These are phyloP conservation scores for Globisporangium acanthophoron DNA, from an alignment of 352 stramenopile genomes.

Conservation along the genomic window DNA sequence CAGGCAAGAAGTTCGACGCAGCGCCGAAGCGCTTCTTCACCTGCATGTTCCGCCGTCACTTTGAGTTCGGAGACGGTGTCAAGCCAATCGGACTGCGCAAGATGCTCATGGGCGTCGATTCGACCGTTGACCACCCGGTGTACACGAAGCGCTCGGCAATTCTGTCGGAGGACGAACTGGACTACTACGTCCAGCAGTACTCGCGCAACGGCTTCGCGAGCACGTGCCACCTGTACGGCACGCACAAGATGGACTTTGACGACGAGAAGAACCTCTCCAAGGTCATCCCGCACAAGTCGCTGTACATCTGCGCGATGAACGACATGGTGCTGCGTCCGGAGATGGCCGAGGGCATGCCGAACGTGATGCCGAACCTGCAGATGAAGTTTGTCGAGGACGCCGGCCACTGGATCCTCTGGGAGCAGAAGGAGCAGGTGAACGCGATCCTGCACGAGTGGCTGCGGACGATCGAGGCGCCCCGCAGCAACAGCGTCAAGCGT, in stretches of 20 bases:
- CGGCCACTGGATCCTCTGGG: constrained; percentile 10
- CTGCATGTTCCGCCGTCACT: constrained; percentile 40
- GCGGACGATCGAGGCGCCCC: neutral
- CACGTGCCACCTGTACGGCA: constrained; percentile 53
- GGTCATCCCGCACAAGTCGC: constrained; percentile 35
- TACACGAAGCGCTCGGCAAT: constrained; percentile 37
- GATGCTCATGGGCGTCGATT: constrained; percentile 12
- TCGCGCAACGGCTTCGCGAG: constrained; percentile 44
- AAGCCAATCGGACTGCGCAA: constrained; percentile 9
- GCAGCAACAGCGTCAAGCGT: neutral
- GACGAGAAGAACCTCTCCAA: constrained; percentile 24
- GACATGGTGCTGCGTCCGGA: constrained; percentile 50
- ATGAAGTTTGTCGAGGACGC: constrained; percentile 3
- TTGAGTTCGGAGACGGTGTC: constrained; percentile 21
- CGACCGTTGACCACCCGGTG: constrained; percentile 14
- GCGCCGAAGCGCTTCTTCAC: constrained; percentile 44
- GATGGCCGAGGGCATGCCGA: constrained; percentile 44
- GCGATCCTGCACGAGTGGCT: constrained; percentile 5
- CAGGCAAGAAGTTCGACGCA: constrained; percentile 32
- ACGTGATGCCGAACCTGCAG: constrained; percentile 8
- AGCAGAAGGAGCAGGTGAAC: constrained; percentile 7
- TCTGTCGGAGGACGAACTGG: constrained; percentile 45
- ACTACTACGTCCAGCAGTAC: constrained; percentile 62
- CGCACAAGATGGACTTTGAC: constrained; percentile 57
- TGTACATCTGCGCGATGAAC: constrained; percentile 57